Base-by-base conservation (phyloP, 169 alveolate genomes). In the Babesia bigemina region DNA sequence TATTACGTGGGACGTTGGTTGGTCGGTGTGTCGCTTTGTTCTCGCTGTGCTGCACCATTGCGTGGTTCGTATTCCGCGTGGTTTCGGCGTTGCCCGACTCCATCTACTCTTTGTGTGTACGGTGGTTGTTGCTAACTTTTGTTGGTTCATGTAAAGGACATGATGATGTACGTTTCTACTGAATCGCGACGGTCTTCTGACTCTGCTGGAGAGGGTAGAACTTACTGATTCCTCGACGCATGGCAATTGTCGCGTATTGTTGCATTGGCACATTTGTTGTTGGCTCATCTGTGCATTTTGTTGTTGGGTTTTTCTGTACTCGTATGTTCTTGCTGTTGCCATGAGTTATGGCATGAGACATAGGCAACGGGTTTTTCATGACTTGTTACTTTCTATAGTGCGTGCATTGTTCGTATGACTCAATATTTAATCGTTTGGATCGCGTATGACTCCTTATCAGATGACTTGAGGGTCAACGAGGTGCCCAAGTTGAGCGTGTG, bases 401-500 rank as follows among this genome's bases (percentile, higher is more conserved):
- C 8, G 50, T 11, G 50, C 50, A 45, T 45, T 45, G 19, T 16
- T 45, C 19, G 50, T 45, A 45, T 45, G 2, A 33, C 39, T 33
- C 39, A 2, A 33, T 33, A 2, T 33, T 33, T 33, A 33, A 33
- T 33, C 8, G 50, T 45, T 45, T 45, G 14, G 4, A 45, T 45
- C 50, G 50, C 29, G 26, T 24, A 8, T 26, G 29, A 58, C 24
- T n/a, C 3, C 9, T 22, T n/a, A 8, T 8, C 91, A 90, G 98
- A 95, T 77, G 98, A 95, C 84, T 74, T 84, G 70, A 93, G 98
- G 49, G 81, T 93, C 58, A 70, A 79, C 63, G 86, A 92, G 63
- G 91, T 92, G 65, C 96, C 96, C 59, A 92, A 94, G 85, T 73
- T 97, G 84, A 94, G 92, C 75, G 98, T 97, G 55, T 95, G 99